A percentile compares a stretch with the other conserved stretches of the same genome.
Evolutionary conservation across 1,139 yeast genomes (phyloP).

Genomic region (Geotrichum reessii): DNA sequence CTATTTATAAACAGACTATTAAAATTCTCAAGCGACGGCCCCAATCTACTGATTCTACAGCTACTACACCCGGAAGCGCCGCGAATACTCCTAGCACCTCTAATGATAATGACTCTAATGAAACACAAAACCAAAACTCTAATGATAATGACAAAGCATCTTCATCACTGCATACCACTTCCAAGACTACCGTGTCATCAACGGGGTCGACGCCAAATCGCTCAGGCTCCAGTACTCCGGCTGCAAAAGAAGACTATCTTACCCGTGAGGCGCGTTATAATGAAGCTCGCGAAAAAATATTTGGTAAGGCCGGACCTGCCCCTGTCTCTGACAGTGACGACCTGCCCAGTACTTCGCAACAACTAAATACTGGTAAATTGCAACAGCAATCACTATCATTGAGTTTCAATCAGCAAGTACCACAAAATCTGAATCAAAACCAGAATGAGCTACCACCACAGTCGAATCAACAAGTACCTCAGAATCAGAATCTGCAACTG

Average conservation of each 20-base stretch:
- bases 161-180: background rate
- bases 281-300: constrained; percentile 18
- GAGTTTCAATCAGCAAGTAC: background rate
- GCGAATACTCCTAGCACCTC: background rate
- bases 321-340: background rate
- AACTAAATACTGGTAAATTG: background rate
- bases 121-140: background rate
- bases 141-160: background rate
- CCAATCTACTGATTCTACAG: background rate
- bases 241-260: constrained; percentile 13
- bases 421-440: background rate
- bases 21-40: constrained; percentile 18
- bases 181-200: background rate
- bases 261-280: constrained; percentile 17
- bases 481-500: background rate
- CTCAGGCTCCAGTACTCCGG: constrained; percentile 8
- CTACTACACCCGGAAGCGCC: constrained; percentile 3
- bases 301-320: constrained; percentile 14
- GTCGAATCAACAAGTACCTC: no score
- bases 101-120: background rate
- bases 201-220: background rate
- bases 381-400: background rate
- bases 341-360: background rate
- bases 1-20: constrained; percentile 12
- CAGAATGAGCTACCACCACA: background rate